These are phyloP conservation scores for Daldinia sp. DNA, from an alignment of 2,329 filamentous ascomycete species.

Conservation along the genomic window DNA sequence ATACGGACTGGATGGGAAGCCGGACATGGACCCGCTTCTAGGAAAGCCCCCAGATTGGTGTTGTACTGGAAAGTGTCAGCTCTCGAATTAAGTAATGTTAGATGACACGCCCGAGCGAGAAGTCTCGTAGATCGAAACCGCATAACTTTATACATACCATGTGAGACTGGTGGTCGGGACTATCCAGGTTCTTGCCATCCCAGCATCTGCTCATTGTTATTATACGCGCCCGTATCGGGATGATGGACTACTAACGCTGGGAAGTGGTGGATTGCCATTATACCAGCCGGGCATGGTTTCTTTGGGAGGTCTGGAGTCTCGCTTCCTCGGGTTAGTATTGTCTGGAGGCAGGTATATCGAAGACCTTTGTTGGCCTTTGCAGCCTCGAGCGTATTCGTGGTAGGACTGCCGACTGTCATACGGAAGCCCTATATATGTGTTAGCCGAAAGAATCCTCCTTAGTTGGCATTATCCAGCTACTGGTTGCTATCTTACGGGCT, in stretches of 20 bases:
- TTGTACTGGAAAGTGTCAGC: slow-evolving; percentile 25
- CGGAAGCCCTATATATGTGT: slow-evolving; percentile 53
- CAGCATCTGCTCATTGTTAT: slow-evolving; percentile 15
- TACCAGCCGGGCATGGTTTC: slow-evolving; percentile 54
- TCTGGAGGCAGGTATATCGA: slow-evolving; percentile 55
- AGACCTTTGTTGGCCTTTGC: slow-evolving; percentile 50
- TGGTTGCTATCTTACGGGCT: slow-evolving; percentile 43
- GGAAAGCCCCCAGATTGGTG: slow-evolving; percentile 34
- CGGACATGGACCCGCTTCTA: slow-evolving; percentile 46
- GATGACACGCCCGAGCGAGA: too few relatives aligned
- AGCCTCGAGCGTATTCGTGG: slow-evolving; percentile 29
- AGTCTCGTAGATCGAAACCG: background rate
- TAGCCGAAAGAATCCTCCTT: background rate
- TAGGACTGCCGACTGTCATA: slow-evolving; percentile 55
- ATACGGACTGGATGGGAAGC: slow-evolving; percentile 49
- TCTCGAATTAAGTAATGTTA: background rate
- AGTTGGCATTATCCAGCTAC: too few relatives aligned
- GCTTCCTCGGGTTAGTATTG: slow-evolving; percentile 52
- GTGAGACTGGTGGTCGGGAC: slow-evolving; percentile 35
- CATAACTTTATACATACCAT: slow-evolving; percentile 31
- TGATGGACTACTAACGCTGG: slow-evolving; percentile 22
- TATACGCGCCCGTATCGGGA: background rate
- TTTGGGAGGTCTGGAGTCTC: slow-evolving; percentile 55
- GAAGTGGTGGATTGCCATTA: slow-evolving; percentile 56
- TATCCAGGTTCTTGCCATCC: slow-evolving; percentile 38